phyloP scores from a whole-genome alignment of 1,284 basidiomycete genomes.

The Papiliotrema laurentii region DNA sequence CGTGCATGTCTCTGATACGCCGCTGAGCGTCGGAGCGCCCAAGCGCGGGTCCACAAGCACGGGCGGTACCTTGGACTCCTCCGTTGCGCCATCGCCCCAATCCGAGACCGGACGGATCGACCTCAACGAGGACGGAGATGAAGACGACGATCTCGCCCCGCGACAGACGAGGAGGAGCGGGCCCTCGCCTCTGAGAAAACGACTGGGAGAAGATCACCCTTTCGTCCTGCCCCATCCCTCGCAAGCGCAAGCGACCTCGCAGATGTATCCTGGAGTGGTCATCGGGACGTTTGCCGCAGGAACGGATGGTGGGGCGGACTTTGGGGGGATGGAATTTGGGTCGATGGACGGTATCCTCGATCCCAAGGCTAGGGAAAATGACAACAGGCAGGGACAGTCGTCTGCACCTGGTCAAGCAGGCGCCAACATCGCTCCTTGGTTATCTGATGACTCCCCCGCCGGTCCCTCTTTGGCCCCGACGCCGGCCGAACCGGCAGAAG shows the following conservation, averaged over 20 bases:
- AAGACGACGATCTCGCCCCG: no score
- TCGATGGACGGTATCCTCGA: slow-evolving; percentile 40
- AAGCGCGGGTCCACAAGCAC: no score
- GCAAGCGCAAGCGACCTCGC: slow-evolving; percentile 4
- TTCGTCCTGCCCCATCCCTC: background rate
- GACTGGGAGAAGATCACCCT: background rate
- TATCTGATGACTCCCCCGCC: slow-evolving; percentile 30
- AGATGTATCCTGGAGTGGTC: slow-evolving; percentile 4
- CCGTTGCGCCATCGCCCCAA: no score
- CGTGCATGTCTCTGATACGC: no score
- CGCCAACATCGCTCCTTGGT: slow-evolving; percentile 44
- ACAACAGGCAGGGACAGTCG: slow-evolving; percentile 12
- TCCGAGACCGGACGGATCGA: no score
- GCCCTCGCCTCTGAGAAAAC: no score
- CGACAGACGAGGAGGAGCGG: no score
- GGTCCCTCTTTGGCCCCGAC: no score
- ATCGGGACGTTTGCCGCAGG: slow-evolving; percentile 1
- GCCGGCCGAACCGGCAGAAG: no score
- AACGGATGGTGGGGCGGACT: background rate
- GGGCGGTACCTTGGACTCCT: no score
- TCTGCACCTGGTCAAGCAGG: slow-evolving; percentile 20
- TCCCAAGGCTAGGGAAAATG: slow-evolving; percentile 15
- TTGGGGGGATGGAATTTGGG: slow-evolving; percentile 11
- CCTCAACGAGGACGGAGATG: no score
- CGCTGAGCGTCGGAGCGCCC: no score